These are phyloP conservation scores for Cyclotella atomus DNA, from an alignment of 108 stramenopile species.

Conservation along the genomic window DNA sequence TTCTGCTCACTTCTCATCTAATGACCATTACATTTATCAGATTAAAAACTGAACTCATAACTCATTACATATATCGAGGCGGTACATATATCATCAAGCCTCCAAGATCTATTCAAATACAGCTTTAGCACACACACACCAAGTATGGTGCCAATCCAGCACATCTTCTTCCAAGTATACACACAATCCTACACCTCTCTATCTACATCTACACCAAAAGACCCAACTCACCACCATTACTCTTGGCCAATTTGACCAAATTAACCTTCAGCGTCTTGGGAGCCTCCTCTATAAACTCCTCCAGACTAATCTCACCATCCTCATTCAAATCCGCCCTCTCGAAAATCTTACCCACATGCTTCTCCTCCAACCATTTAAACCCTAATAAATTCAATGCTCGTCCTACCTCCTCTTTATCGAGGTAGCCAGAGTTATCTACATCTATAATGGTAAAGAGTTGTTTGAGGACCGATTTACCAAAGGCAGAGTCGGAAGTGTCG, in stretches of 20 bases:
- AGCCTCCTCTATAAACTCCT: constrained; percentile 75
- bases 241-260: constrained; percentile 87
- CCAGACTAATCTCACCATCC: constrained; percentile 67
- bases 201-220: constrained; percentile 79
- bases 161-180: too few relatives aligned
- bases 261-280: constrained; percentile 78
- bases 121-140: too few relatives aligned
- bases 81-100: too few relatives aligned
- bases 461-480: constrained; percentile 64
- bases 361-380: constrained; percentile 78
- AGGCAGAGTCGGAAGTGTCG: constrained; percentile 63
- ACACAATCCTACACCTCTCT: too few relatives aligned
- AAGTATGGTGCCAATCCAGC: too few relatives aligned
- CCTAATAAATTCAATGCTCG: constrained; percentile 60
- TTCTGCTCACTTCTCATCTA: too few relatives aligned
- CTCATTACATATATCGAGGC: too few relatives aligned
- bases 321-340: constrained; percentile 71
- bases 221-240: constrained; percentile 86
- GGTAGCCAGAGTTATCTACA: constrained; percentile 59
- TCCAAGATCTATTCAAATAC: too few relatives aligned
- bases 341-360: constrained; percentile 76
- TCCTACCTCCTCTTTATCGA: constrained; percentile 66
- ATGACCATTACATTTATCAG: too few relatives aligned
- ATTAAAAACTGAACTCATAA: too few relatives aligned
- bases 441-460: constrained; percentile 66